Evolutionary conservation across 1,139 yeast species (phyloP), one percentile per base, ranked within the genome.

Genomic region (Sugiyamaella sp.): DNA sequence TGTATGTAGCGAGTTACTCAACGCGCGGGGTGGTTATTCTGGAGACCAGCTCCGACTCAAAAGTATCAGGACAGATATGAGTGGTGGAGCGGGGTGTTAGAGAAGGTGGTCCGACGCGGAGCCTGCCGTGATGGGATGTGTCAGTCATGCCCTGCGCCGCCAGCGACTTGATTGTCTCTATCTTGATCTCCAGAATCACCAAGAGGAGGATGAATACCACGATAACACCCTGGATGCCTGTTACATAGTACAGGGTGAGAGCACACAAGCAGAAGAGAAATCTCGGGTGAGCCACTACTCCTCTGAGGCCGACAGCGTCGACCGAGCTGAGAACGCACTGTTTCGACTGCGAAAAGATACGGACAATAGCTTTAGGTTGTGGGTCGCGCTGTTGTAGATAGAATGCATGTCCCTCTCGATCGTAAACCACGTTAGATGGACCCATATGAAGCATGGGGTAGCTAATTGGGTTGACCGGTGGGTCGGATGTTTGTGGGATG

Each of bases 171-270:
- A 44, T 44, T 9, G 38, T 46, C 20, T 46, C 50, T 5, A 46
- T 38, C 17, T 46, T 46, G 27, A 46, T 46, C 21, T 46, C 50
- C 6, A 46, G 44, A 10, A 46, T 37, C n/a, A 46, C 50, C 27
- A 39, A 40, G 9, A 24, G 33, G 12, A 46, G 27, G 19, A 46
- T 46, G 37, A 46, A 46, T 8, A 39, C 22, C 6, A 46, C 24
- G 8, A 27, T 17, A 20, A 46, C n/a, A 10, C 50, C 50, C 14
- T 37, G 43, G 37, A 46, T 10, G 1, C 50, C 50, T 4, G 41
- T 38, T 3, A 29, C 24, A 25, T 46, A 46, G 14, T 46, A 46
- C 19, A 46, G 29, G 3, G 39, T 20, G 12, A 46, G 37, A 4
- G 45, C 35, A 16, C 33, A n/a, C 12, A 46, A 37, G 24, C 50